These are phyloP conservation scores for Kokia cookei DNA, from an alignment of 441 rosid genomes.

Conservation along the genomic window DNA sequence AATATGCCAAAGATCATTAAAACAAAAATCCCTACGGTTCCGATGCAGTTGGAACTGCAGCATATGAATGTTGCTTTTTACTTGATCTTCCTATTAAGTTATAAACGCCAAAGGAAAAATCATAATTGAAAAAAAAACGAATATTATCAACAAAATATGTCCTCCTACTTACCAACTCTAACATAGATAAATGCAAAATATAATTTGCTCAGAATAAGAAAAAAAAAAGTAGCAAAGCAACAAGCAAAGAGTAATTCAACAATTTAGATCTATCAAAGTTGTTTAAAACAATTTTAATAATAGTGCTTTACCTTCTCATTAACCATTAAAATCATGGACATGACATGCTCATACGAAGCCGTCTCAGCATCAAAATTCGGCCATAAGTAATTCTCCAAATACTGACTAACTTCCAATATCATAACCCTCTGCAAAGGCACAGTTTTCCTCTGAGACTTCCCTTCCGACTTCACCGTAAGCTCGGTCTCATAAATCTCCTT, in stretches of 20 bases:
- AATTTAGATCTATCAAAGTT: background rate
- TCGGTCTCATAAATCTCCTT: constrained; percentile 81
- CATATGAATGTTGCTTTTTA: background rate
- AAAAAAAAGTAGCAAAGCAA: background rate
- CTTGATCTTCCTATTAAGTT: background rate
- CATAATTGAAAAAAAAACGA: background rate
- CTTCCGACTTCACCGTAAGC: constrained; percentile 60
- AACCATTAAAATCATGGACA: constrained; percentile 97
- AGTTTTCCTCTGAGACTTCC: constrained; percentile 60
- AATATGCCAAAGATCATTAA: too few relatives aligned
- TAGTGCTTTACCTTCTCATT: constrained; percentile 80
- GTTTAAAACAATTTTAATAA: background rate
- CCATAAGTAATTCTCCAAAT: constrained; percentile 94
- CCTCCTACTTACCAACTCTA: background rate
- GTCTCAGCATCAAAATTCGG: constrained; percentile 82
- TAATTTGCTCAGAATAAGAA: background rate
- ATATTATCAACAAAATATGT: background rate
- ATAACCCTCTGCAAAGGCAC: constrained; percentile 93
- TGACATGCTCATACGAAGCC: constrained; percentile 87
- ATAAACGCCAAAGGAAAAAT: background rate
- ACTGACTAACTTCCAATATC: constrained; percentile 96
- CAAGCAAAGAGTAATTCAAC: background rate
- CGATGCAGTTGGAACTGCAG: background rate
- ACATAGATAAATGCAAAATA: background rate
- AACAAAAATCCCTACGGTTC: too few relatives aligned